Conservation (phyloP, 257 asterid species). For the Perilla frutescens region DNA sequence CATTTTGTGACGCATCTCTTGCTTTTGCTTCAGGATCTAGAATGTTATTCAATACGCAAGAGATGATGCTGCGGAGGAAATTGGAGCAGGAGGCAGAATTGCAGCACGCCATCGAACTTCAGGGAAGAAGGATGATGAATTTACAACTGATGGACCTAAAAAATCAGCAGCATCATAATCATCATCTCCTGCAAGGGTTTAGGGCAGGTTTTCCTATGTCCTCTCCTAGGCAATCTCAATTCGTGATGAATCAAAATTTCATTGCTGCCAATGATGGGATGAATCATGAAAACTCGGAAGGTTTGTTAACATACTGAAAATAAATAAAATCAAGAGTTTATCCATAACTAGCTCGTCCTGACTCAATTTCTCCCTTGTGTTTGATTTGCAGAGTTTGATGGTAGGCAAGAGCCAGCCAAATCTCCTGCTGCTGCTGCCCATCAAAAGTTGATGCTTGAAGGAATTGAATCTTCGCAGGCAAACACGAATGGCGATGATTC, state of each 20-base stretch:
- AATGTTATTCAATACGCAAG: slow-evolving; percentile 71
- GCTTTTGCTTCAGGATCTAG: slow-evolving; percentile 55
- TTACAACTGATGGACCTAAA: slow-evolving; percentile 79
- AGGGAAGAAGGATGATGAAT: slow-evolving; percentile 81
- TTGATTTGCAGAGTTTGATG: slow-evolving; percentile 45
- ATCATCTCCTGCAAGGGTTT: slow-evolving; percentile 56
- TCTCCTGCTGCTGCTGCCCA: slow-evolving; percentile 33
- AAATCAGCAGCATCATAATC: slow-evolving; percentile 50
- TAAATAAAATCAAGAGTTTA: not conserved
- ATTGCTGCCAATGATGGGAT: slow-evolving; percentile 37
- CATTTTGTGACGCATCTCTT: slow-evolving; percentile 2
- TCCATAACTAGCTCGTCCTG: not conserved
- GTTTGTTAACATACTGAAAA: slow-evolving; percentile 36
- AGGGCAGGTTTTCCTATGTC: slow-evolving; percentile 50
- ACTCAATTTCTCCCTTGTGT: not conserved
- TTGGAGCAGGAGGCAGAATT: slow-evolving; percentile 85
- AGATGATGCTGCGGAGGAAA: slow-evolving; percentile 77
- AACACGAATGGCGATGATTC: slow-evolving; percentile 45
- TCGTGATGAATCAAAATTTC: slow-evolving; percentile 51
- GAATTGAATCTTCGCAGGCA: slow-evolving; percentile 47
- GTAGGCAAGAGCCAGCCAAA: slow-evolving; percentile 43
- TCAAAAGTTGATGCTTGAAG: slow-evolving; percentile 41
- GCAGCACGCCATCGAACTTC: slow-evolving; percentile 82
- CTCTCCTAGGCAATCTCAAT: slow-evolving; percentile 62
- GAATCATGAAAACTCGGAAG: slow-evolving; percentile 57